Evolutionary conservation across 2,329 filamentous ascomycete species (phyloP).

Genomic region (Aspergillus sp.): DNA sequence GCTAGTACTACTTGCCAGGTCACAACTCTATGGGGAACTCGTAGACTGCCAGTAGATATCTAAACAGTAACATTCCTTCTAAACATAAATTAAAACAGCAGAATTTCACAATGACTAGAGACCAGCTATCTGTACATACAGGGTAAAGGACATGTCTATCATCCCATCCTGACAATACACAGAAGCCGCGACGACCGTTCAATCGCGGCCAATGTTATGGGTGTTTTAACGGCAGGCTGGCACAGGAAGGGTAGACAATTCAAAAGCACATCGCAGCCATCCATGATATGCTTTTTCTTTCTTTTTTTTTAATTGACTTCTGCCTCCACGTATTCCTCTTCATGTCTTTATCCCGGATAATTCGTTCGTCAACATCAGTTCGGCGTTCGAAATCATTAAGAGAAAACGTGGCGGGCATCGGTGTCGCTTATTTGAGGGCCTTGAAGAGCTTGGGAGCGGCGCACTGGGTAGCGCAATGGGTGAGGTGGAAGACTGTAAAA

Average conservation of each 20-base stretch:
- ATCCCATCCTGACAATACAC: constrained; percentile 18
- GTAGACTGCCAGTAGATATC: constrained; percentile 7
- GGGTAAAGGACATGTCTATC: constrained; percentile 17
- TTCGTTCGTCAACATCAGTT: constrained; percentile 5
- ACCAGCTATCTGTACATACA: constrained; percentile 40
- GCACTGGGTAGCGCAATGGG: constrained; percentile 88
- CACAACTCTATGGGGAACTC: too few relatives aligned
- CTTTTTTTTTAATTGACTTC: background rate
- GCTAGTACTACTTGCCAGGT: too few relatives aligned
- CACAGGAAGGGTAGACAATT: background rate
- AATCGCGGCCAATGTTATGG: background rate
- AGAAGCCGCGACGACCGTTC: background rate
- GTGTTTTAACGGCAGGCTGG: constrained; percentile 4
- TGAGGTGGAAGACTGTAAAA: constrained; percentile 88
- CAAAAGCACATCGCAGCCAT: constrained; percentile 1
- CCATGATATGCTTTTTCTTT: background rate
- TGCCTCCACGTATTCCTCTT: constrained; percentile 6
- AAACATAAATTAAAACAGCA: constrained; percentile 25
- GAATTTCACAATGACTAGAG: constrained; percentile 29
- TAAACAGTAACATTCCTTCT: constrained; percentile 29
- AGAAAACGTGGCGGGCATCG: constrained; percentile 9
- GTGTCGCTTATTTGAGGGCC: constrained; percentile 69
- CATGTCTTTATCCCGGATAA: constrained; percentile 4
- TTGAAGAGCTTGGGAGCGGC: constrained; percentile 95
- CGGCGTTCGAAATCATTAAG: constrained; percentile 9